Base-by-base conservation (phyloP, 23 red algal genomes). In the Gracilaria gracilis region DNA sequence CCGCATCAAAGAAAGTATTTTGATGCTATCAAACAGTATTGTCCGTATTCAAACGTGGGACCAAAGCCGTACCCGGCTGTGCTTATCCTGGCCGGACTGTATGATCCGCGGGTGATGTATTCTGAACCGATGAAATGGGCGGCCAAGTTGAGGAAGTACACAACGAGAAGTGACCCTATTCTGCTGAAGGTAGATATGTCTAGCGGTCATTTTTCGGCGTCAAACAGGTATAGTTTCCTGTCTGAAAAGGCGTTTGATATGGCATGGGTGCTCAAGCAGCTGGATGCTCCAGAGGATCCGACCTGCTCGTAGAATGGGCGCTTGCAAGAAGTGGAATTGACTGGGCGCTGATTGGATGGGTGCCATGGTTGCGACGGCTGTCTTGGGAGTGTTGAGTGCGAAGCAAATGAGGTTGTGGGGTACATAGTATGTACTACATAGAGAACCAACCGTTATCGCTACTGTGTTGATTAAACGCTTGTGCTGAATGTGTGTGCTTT, bases 61-160 rank as follows among this genome's bases (percentile, higher is more conserved):
- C 59, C 59, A 20, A 93, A 93, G 58, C 51, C 67, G 35, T 97
- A 97, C 87, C 95, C 95, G 80, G 84, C 89, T 16, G 71, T 97
- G 61, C 86, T 97, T 12, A 79, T 91, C 46, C 86, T 92, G 31
- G 84, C 82, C 21, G 95, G 95, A 83, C 53, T 97, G 35, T 71
- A 94, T 88, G 95, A 97, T 61, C 95, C 95, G 27, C 95, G 95
- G 9, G 95, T 97, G 24, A 87, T 74, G 76, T 97, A 93, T 65
- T 97, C 83, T 51, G 95, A 97, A 70, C 66, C 89, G 0, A 65
- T 82, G n/a, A 97, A 97, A 84, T 93, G 79, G 89, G 90, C 81
- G 58, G 90, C 91, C 16, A 87, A 93, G 72, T 72, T 97, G 57
- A 67, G 95, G 24, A 92, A 92, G 70, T 69, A 86, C 44, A 89